Evolutionary conservation across 2,329 filamentous ascomycete species (phyloP).

Genomic region (Pestalotiopsis sp.): DNA sequence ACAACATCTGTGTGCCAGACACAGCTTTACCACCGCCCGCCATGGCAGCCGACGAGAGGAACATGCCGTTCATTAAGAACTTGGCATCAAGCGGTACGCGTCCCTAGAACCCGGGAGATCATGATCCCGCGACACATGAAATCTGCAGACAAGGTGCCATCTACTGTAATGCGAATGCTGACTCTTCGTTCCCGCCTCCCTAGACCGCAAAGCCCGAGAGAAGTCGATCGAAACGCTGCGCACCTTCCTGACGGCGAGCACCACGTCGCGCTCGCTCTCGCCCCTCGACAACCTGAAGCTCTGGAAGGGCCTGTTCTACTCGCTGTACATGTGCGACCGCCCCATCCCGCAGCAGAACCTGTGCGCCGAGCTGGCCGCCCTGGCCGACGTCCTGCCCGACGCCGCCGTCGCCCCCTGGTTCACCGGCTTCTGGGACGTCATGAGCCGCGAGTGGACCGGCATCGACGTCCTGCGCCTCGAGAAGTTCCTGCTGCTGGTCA

Average conservation of each 20-base stretch:
- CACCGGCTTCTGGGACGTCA: conserved; percentile 71
- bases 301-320: conserved; percentile 94
- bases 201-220: conserved; percentile 79
- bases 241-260: conserved; percentile 71
- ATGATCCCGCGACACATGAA: neutral
- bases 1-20: neutral
- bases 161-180: neutral
- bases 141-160: neutral
- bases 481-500: conserved; percentile 87
- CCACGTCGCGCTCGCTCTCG: conserved; percentile 55
- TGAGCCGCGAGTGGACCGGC: conserved; percentile 69
- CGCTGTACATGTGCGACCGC: conserved; percentile 92
- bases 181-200: neutral
- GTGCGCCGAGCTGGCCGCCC: conserved; percentile 73
- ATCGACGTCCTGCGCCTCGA: conserved; percentile 82
- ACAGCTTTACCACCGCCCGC: neutral
- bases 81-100: conserved; percentile 79
- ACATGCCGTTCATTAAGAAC: conserved; percentile 78
- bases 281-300: conserved; percentile 80
- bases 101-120: neutral
- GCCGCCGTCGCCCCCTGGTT: conserved; percentile 51
- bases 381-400: conserved; percentile 62
- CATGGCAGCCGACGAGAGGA: conserved; percentile 47
- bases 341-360: conserved; percentile 85
- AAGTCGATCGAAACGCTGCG: conserved; percentile 77